Evolutionary conservation across 2,329 filamentous ascomycete genomes (phyloP).

Genomic region (Xylaria sp.): DNA sequence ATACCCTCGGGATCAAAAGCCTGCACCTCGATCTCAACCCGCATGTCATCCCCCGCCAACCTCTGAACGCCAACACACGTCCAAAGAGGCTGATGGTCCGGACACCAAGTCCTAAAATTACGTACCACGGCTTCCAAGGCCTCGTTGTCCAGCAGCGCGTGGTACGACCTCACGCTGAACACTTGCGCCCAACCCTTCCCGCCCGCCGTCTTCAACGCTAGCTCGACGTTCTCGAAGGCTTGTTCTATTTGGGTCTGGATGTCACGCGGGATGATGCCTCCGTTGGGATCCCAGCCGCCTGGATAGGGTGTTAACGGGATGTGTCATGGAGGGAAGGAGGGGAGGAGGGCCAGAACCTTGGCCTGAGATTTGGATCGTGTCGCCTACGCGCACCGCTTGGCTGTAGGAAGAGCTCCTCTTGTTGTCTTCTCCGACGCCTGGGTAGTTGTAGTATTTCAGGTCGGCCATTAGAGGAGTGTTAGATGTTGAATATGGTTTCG

Average conservation of each 20-base stretch:
- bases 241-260: conserved; percentile 59
- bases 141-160: conserved; percentile 51
- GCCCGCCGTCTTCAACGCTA: conserved; percentile 60
- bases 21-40: conserved; percentile 67
- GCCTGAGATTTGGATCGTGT: neutral
- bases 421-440: neutral
- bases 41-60: conserved; percentile 62
- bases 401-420: neutral
- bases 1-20: conserved; percentile 52
- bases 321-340: neutral
- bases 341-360: neutral
- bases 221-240: conserved; percentile 67
- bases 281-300: conserved; percentile 50
- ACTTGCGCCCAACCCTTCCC: conserved; percentile 60
- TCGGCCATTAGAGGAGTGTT: neutral
- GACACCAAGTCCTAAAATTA: conserved; percentile 62
- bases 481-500: neutral
- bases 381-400: neutral
- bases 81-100: conserved; percentile 63
- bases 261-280: conserved; percentile 42
- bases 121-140: conserved; percentile 52
- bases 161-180: conserved; percentile 47
- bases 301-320: neutral
- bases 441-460: neutral
- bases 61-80: conserved; percentile 62